These are phyloP conservation scores for Mikania micrantha DNA, from an alignment of 129 eudicot species.

Conservation along the genomic window DNA sequence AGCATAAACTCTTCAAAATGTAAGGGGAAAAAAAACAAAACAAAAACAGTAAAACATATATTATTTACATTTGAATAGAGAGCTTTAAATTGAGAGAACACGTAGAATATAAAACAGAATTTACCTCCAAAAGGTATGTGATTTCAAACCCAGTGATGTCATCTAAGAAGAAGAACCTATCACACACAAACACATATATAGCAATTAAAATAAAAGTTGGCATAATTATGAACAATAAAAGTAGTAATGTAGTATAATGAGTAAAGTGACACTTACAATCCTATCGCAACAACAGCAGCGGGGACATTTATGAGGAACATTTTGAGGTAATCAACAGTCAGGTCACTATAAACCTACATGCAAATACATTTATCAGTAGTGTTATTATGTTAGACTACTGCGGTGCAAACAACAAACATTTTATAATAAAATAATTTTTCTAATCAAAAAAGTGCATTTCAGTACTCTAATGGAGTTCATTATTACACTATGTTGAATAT, in stretches of 20 bases:
- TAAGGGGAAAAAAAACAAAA: neutral
- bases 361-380: neutral
- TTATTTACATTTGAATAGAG: too few relatives aligned
- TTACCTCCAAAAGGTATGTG: conserved; percentile 86
- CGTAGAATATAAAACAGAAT: neutral
- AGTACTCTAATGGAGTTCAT: neutral
- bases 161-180: conserved; percentile 92
- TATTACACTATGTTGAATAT: neutral
- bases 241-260: neutral
- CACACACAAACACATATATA: conserved; percentile 6
- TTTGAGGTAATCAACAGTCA: conserved; percentile 83
- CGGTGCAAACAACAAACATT: conserved; percentile 3
- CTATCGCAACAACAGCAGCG: conserved; percentile 84
- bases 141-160: conserved; percentile 96
- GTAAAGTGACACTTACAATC: conserved; percentile 53
- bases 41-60: neutral
- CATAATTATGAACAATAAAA: neutral
- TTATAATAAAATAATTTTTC: neutral
- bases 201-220: conserved; percentile 2
- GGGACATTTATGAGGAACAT: conserved; percentile 93
- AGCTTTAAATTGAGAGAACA: neutral
- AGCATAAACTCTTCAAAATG: neutral
- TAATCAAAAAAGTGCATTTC: neutral
- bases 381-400: neutral
- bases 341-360: conserved; percentile 86